Conservation (phyloP, 148 eudicot genomes). For the Bassia scoparia region DNA sequence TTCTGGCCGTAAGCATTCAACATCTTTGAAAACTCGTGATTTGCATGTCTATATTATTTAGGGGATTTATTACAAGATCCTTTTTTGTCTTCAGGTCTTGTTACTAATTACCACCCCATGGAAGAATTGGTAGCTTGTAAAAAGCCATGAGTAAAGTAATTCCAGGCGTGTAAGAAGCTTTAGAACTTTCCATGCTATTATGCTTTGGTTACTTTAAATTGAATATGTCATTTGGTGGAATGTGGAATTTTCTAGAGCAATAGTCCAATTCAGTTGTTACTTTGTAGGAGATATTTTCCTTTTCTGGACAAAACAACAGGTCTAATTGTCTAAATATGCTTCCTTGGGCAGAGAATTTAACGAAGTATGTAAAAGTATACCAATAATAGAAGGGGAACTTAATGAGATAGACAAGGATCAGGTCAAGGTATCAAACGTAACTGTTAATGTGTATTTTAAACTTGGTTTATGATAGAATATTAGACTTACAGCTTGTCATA, state of each 20-base stretch:
- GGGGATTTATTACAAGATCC: conserved; percentile 10
- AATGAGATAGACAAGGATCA: too few relatives aligned
- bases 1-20: conserved; percentile 81
- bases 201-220: neutral
- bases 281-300: conserved; percentile 77
- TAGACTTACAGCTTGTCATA: too few relatives aligned
- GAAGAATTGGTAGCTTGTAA: conserved; percentile 88
- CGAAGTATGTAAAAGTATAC: conserved; percentile 75
- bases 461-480: too few relatives aligned
- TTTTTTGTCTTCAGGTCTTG: conserved; percentile 58
- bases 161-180: conserved; percentile 59
- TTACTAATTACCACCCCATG: conserved; percentile 95
- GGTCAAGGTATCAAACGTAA: too few relatives aligned
- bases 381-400: too few relatives aligned
- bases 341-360: conserved; percentile 98
- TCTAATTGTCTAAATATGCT: conserved; percentile 98
- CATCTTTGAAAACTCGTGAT: conserved; percentile 14
- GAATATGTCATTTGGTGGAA: neutral
- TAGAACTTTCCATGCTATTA: neutral
- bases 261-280: neutral
- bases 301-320: conserved; percentile 99
- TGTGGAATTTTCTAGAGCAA: neutral
- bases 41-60: conserved; percentile 3
- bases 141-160: conserved; percentile 76
- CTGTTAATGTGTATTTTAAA: too few relatives aligned